Evolutionary conservation across 192 early-diverging fungal species (phyloP), one percentile per base, ranked within the genome.

Genomic region (Coemansia sp.): DNA sequence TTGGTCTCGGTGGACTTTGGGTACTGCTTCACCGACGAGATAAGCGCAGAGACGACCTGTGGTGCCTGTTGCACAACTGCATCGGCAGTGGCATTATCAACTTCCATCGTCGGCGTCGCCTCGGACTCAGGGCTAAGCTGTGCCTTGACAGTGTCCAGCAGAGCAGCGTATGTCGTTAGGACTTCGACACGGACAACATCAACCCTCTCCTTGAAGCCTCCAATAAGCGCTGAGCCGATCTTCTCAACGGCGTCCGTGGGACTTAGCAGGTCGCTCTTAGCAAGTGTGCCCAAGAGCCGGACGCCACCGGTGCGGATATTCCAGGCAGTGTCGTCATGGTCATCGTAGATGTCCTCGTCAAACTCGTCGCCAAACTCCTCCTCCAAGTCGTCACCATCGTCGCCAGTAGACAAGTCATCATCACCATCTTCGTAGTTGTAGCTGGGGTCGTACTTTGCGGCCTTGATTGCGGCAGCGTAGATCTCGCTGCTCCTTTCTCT

Each of bases 361-460:
- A 63, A 73, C 23, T 78, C 76, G 18, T 82, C 79, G 57, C 63
- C 79, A 77, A 70, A 73, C 18, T 75, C 78, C n/a, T 75, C 73
- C 5, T 59, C 75, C 4, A 68, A 43, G 1, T 55, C 75, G 38
- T 62, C 68, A n/a, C 72, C 78, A 16, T 56, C 53, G 63, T 69
- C 72, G 48, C 53, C 67, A 10, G 64, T 68, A 31, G 66, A 65
- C 70, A 73, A 66, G 11, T 38, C 74, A 28, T 69, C 64, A 21
- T 55, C 38, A 0, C 56, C 66, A 23, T 58, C 64, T 31, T 69
- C 75, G 55, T 77, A 73, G 59, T 70, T 77, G 68, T 77, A 76
- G 66, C 72, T 70, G 34, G 79, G 79, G 12, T 82, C 79, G 26
- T 57, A 82, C 36, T 42, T 64, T 12, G 66, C 21, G 6, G 75